Evolutionary conservation across 768 basidiomycete species (phyloP), one percentile per base, ranked within the genome.

Genomic region (Leccinum obscurum): DNA sequence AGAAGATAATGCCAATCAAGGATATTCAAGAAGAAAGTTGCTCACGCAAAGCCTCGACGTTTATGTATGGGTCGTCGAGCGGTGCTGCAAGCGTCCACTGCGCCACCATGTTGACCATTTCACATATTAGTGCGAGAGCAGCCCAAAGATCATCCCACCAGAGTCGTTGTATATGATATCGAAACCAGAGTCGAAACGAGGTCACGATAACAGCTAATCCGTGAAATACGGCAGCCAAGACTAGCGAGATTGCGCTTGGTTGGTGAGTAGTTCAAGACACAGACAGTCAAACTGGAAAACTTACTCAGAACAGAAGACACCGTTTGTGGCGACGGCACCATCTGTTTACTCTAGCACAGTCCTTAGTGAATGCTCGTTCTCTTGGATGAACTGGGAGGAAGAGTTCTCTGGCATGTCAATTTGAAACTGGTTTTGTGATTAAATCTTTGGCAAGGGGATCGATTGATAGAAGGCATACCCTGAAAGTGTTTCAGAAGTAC

Each of bases 61-160:
- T 62, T 1, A 22, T 11, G 57, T 63, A 62, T 11, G 68, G 61
- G 26, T 49, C 8, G 13, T 74, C 76, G n/a, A 80, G 20, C 6
- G 71, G 70, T 24, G 70, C 65, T 10, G n/a, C 28, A 8, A 54
- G n/a, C 1, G 32, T 50, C 70, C 71, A 72, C 28, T 28, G 39
- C 3, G 11, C 7, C 41, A 64, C 61, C 56, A 65, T 35, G 48
- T 64, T 63, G 48, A 57, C 30, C 0, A 49, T 26, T 37, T 65
- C 59, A 30, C 60, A 60, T 26, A 60, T 1, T 14, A 68, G 60
- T 15, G 67, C 52, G 17, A 68, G 46, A 28, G 62, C 55, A 6
- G 69, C 73, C 62, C 62, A 71, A 15, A 72, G 54, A 44, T 73
- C 73, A 39, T 73, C 71, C 67, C 63, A 74, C 73, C 71, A 68